Evolutionary conservation across 2,329 filamentous ascomycete genomes (phyloP), one percentile per base, ranked within the genome.

Genomic region (Tolypocladium ovalisporum): DNA sequence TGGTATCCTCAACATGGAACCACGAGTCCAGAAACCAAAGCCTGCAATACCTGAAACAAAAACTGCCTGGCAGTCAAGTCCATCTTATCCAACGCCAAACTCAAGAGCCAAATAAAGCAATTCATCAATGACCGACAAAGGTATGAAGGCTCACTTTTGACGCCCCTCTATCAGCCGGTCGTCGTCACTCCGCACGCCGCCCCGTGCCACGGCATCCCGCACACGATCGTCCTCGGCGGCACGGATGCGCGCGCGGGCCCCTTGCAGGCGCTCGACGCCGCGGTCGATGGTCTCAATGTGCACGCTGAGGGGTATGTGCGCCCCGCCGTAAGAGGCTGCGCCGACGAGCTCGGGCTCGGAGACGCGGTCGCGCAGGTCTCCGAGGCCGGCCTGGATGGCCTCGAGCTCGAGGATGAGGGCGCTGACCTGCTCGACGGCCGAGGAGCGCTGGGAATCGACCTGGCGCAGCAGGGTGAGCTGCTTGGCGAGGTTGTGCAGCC

Each of bases 281-380:
- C 83, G 75, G 58, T 87, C 79, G 60, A 94, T 90, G 57, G 84
- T 85, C 62, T 90, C 84, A 44, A 94, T 85, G 66, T 94, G 88
- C 47, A 90, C 85, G 54, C 80, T 79, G 5, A 94, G 73, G 3
- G 88, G 87, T 12, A 90, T 76, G 13, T 59, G 58, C 1, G 60
- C 58, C 4, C 64, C 68, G 24, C 65, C 64, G 44, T 24, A 24
- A 24, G 44, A 29, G 9, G 74, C 73, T 32, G 76, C 78, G 1
- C 78, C 79, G 13, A 85, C 64, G 12, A 87, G 69, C 61, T 84
- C 85, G 0, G 89, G 87, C 57, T 81, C 79, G 0, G 82, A 84
- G 12, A 92, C 86, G 7, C 86, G 76, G 59, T 90, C 87, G 27
- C 87, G 76, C 62, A 95, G 69, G 64, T 90, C 87, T 62, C 86